Evolutionary conservation across 352 stramenopile genomes (phyloP).

Genomic region (Phytophthora cajani): DNA sequence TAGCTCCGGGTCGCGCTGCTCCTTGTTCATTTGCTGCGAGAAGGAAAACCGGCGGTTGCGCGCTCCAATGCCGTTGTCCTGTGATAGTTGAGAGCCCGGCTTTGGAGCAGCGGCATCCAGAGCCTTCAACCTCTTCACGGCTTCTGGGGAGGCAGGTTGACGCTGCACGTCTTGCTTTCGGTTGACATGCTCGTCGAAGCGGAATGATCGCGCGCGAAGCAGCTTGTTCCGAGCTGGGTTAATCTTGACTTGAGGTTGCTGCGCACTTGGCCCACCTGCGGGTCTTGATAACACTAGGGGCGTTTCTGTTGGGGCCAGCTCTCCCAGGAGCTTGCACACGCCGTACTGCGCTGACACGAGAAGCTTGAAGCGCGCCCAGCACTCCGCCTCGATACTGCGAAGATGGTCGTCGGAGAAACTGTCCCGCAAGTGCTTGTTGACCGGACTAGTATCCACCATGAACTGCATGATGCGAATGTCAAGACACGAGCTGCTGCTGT

Average conservation of each 20-base stretch:
- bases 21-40: neutral
- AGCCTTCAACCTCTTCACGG: conserved; percentile 23
- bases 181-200: conserved; percentile 14
- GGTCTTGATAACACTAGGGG: neutral
- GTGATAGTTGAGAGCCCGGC: conserved; percentile 11
- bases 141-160: neutral
- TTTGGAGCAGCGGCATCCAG: conserved; percentile 17
- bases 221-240: conserved; percentile 21
- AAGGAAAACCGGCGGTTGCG: conserved; percentile 15
- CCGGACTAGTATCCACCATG: conserved; percentile 56
- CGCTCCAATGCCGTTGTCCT: neutral
- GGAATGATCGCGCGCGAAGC: conserved; percentile 17
- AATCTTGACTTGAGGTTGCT: conserved; percentile 24
- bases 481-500: neutral
- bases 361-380: conserved; percentile 60
- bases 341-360: conserved; percentile 41
- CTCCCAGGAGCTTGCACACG: conserved; percentile 42
- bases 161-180: conserved; percentile 2
- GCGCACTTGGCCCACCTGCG: neutral
- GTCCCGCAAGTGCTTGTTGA: conserved; percentile 57
- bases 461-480: conserved; percentile 48
- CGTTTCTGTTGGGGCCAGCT: conserved; percentile 26
- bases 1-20: neutral
- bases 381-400: conserved; percentile 52
- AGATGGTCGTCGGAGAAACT: conserved; percentile 52